These are phyloP conservation scores for Blastobotrys peoriensis DNA, from an alignment of 805 yeast species.

Conservation along the genomic window DNA sequence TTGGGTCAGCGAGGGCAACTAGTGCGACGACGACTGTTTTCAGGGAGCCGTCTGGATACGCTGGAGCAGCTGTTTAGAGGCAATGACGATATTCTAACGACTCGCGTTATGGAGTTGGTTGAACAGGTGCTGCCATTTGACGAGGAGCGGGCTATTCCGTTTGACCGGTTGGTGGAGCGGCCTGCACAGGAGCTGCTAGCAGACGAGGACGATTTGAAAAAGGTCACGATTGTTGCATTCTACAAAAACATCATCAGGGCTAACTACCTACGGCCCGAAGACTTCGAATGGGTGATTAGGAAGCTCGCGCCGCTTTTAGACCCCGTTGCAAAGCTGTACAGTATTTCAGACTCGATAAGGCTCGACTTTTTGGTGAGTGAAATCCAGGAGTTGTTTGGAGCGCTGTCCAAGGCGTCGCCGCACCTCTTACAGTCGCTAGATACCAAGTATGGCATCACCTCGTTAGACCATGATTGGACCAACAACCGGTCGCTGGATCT, in stretches of 20 bases:
- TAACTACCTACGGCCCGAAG: slow-evolving; percentile 8
- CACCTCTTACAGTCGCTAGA: slow-evolving; percentile 24
- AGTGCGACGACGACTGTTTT: slow-evolving; percentile 27
- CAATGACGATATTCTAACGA: slow-evolving; percentile 22
- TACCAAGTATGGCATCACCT: slow-evolving; percentile 19
- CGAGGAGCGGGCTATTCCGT: slow-evolving; percentile 23
- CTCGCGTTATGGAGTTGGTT: slow-evolving; percentile 27
- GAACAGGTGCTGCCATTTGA: slow-evolving; percentile 24
- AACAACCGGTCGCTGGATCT: slow-evolving; percentile 19
- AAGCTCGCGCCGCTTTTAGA: slow-evolving; percentile 18
- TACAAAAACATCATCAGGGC: slow-evolving; percentile 27
- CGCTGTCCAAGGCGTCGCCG: slow-evolving; percentile 22
- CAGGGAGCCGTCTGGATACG: slow-evolving; percentile 23
- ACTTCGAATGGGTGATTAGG: slow-evolving; percentile 18
- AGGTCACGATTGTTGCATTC: slow-evolving; percentile 27
- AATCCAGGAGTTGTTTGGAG: slow-evolving; percentile 23
- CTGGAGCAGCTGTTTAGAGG: slow-evolving; percentile 21
- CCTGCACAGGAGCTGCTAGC: slow-evolving; percentile 10
- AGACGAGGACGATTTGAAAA: slow-evolving; percentile 28
- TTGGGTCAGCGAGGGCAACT: slow-evolving; percentile 27
- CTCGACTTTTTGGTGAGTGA: slow-evolving; percentile 25
- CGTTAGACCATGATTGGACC: neutral
- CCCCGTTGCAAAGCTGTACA: slow-evolving; percentile 11
- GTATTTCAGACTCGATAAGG: no score
- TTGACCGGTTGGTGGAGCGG: slow-evolving; percentile 23